Base-by-base conservation (phyloP, 768 basidiomycete genomes). In the Dioszegia aurantiaca region DNA sequence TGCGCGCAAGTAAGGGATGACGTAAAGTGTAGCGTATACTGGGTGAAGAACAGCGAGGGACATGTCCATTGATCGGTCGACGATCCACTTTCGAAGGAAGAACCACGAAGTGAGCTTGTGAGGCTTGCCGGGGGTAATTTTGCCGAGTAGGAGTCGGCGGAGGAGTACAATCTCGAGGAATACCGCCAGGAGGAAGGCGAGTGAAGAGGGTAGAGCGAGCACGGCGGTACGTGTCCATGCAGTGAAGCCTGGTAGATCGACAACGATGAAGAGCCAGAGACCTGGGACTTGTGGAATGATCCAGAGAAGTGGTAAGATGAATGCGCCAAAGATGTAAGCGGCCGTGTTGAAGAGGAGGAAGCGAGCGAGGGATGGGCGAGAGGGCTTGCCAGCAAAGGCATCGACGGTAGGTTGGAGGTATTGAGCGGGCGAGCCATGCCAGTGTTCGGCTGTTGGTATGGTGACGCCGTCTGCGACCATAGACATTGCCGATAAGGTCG, bases 41-140 rank as follows among this genome's bases (percentile, higher is more conserved):
- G 46, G 46, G 19, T 47, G 46, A n/a, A 47, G 46, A n/a, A 47
- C 28, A 17, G 26, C 9, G n/a, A 47, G 46, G 5, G 46, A 47
- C 46, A 47, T 47, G 46, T 47, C 46, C 46, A 47, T 47, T 6
- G 28, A 31, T 26, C 46, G 46, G 28, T 47, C 46, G 46, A 47
- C 46, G n/a, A 47, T 5, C 46, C 46, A 47, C 16, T 27, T 47
- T 8, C 46, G 23, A n/a, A 47, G 23, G 24, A 47, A 27, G 9
- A 17, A 23, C 16, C 23, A 23, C 23, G 46, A 47, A n/a, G 41
- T 42, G 41, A 42, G 9, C 8, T 23, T 42, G 21, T 42, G 21
- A 23, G 46, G 12, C 6, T 17, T 24, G 23, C 46, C 9, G 16
- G 46, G 24, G 11, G 12, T 47, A 24, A 47, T 31, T 17, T 31